Percentiles rank a stretch among this genome's conserved stretches.
Evolutionary conservation across 2,329 filamentous ascomycete genomes (phyloP).

Genomic region (Trichoderma pleuroti): DNA sequence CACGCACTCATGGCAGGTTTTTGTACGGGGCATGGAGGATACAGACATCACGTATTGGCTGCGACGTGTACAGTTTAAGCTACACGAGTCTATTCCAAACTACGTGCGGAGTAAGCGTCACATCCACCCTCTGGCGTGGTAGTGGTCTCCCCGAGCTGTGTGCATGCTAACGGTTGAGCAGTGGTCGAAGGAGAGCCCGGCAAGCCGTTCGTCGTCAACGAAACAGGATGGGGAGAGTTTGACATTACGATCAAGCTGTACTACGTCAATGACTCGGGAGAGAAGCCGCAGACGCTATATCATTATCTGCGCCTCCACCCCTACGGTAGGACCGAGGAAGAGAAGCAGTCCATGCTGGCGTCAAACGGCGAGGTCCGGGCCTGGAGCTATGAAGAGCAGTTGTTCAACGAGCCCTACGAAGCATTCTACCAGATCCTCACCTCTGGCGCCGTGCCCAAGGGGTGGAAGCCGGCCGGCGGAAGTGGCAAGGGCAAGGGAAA

Average conservation of each 20-base stretch:
- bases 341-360: slow-evolving; percentile 57
- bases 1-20: slow-evolving; percentile 95
- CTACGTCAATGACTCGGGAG: slow-evolving; percentile 80
- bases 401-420: slow-evolving; percentile 97
- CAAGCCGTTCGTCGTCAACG: slow-evolving; percentile 76
- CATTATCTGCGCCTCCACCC: slow-evolving; percentile 89
- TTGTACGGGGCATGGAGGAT: slow-evolving; percentile 84
- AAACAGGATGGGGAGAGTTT: slow-evolving; percentile 98
- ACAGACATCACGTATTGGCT: slow-evolving; percentile 94
- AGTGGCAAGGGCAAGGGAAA: slow-evolving; percentile 50
- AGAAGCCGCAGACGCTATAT: slow-evolving; percentile 95
- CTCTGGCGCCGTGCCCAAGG: slow-evolving; percentile 58
- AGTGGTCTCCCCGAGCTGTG: neutral
- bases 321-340: slow-evolving; percentile 77
- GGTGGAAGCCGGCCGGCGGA: slow-evolving; percentile 42
- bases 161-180: slow-evolving; percentile 27
- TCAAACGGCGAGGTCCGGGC: slow-evolving; percentile 65
- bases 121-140: neutral
- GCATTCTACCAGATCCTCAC: slow-evolving; percentile 87
- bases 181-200: slow-evolving; percentile 67
- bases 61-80: slow-evolving; percentile 94
- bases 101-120: slow-evolving; percentile 65
- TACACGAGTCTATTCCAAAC: slow-evolving; percentile 95
- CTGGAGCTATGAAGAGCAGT: slow-evolving; percentile 87
- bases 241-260: slow-evolving; percentile 94